Percentiles rank a stretch among this genome's conserved stretches.
phyloP scores from a whole-genome alignment of 2,329 filamentous ascomycete genomes.

The Fusarium sp. region DNA sequence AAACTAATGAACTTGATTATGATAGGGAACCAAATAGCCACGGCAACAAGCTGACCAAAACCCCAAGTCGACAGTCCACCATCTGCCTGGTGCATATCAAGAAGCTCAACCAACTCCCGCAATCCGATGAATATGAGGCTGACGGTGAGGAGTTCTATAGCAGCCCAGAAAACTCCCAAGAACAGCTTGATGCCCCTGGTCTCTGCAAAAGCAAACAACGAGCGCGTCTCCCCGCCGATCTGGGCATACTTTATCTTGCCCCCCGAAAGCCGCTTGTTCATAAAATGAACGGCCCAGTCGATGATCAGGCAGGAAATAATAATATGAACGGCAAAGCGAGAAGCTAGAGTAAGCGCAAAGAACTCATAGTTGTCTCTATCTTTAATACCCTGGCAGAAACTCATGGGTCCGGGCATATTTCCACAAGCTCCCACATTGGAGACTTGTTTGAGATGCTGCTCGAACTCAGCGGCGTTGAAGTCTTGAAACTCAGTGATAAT shows the following conservation, averaged over 20 bases:
- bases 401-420: slow-evolving; percentile 1
- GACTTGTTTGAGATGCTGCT: slow-evolving; percentile 4
- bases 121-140: background rate
- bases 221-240: background rate
- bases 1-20: background rate
- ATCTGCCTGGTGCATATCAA: background rate
- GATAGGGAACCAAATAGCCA: slow-evolving; percentile 13
- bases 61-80: background rate
- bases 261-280: background rate
- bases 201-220: background rate
- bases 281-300: background rate
- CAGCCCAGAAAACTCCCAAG: background rate
- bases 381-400: slow-evolving; percentile 14
- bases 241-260: background rate
- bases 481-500: background rate
- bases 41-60: slow-evolving; percentile 18
- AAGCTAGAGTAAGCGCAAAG: background rate
- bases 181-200: background rate
- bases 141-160: rapidly evolving
- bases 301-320: background rate
- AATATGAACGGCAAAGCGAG: background rate
- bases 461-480: background rate
- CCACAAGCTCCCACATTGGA: background rate
- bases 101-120: background rate
- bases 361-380: slow-evolving; percentile 4